Evolutionary conservation across 2,329 filamentous ascomycete genomes (phyloP).

Genomic region (Aspergillus fijiensis): DNA sequence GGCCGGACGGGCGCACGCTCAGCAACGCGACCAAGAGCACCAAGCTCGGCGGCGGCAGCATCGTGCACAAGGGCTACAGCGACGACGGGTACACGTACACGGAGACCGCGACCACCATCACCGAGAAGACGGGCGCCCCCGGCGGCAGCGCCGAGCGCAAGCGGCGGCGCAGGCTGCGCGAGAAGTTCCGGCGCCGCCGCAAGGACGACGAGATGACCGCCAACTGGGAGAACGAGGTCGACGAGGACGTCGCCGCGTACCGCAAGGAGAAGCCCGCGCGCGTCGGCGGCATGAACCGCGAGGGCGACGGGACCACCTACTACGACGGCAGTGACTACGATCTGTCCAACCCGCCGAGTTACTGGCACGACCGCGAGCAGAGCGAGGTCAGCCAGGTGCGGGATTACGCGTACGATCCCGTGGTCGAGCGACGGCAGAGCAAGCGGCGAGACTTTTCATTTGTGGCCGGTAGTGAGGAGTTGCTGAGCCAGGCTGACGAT

Average conservation of each 20-base stretch:
- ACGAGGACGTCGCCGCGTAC: constrained; percentile 75
- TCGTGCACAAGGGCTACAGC: constrained; percentile 63
- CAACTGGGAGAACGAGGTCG: constrained; percentile 61
- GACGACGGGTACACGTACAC: constrained; percentile 59
- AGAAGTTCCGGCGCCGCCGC: constrained; percentile 38
- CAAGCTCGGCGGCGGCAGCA: constrained; percentile 79
- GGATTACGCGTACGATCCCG: constrained; percentile 38
- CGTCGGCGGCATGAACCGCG: constrained; percentile 84
- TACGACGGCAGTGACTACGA: constrained; percentile 77
- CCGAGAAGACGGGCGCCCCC: constrained; percentile 22
- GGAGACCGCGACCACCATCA: constrained; percentile 46
- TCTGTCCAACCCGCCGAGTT: constrained; percentile 60
- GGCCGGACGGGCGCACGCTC: constrained; percentile 83
- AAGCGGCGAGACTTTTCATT: constrained; percentile 49
- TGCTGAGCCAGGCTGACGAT: constrained; percentile 37
- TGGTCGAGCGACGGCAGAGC: constrained; percentile 12
- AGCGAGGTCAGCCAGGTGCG: constrained; percentile 50
- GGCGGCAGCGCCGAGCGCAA: constrained; percentile 17
- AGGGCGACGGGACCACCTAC: constrained; percentile 66
- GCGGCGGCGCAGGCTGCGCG: constrained; percentile 38
- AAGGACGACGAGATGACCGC: constrained; percentile 36
- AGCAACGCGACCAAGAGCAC: constrained; percentile 80
- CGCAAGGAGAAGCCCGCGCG: constrained; percentile 81
- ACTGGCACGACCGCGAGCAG: constrained; percentile 38
- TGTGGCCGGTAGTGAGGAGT: constrained; percentile 49